A percentile compares a stretch with the other conserved stretches of the same genome.
phyloP scores from a whole-genome alignment of 2,329 filamentous ascomycete species.

The Rutstroemia sp. region DNA sequence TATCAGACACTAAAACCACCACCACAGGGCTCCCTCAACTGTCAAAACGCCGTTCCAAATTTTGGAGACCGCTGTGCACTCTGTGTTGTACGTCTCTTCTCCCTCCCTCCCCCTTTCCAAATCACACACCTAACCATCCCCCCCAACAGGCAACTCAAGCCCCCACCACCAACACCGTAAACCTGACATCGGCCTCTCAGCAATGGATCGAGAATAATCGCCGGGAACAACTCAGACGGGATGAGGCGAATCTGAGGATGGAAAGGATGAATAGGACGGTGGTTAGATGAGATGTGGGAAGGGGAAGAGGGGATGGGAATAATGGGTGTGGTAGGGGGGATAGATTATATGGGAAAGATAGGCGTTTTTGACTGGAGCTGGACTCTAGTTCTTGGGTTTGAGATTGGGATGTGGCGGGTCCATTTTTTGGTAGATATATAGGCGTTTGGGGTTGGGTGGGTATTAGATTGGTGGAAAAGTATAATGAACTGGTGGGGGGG shows the following conservation, averaged over 20 bases:
- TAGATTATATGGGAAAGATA: no score
- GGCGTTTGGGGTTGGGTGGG: no score
- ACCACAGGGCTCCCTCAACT: constrained; percentile 4
- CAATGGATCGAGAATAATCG: not conserved
- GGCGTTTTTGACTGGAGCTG: no score
- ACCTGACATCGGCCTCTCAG: not conserved
- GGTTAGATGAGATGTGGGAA: not conserved
- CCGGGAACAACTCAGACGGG: not conserved
- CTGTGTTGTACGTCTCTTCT: not conserved
- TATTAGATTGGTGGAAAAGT: no score
- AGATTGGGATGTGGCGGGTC: no score
- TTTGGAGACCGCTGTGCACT: constrained; percentile 1
- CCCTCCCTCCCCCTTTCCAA: no score
- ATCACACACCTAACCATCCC: not conserved
- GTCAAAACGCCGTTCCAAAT: not conserved
- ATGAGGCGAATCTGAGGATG: not conserved
- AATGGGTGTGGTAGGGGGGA: no score
- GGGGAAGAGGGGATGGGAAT: no score
- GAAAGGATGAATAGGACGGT: not conserved
- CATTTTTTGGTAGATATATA: no score
- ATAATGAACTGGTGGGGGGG: no score
- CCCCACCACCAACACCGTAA: not conserved
- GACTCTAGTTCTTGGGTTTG: no score
- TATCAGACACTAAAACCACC: not conserved
- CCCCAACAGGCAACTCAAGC: not conserved